phyloP scores from a whole-genome alignment of 1,284 basidiomycete species.

The Chalciporus sp. region DNA sequence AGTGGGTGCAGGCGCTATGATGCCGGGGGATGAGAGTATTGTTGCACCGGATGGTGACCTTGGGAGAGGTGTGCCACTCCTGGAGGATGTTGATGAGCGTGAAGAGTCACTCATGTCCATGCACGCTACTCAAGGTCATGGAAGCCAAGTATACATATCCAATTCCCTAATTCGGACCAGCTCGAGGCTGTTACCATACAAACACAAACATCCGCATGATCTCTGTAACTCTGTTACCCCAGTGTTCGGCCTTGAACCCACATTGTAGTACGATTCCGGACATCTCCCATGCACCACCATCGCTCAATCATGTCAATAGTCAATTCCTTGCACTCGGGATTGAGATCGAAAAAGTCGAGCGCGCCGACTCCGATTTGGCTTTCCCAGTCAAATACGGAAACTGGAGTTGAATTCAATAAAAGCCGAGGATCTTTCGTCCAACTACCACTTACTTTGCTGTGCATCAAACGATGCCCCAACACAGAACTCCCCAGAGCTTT shows the following conservation, averaged over 20 bases:
- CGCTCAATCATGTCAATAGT: slow-evolving; percentile 71
- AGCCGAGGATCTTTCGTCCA: not conserved
- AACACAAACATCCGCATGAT: slow-evolving; percentile 10
- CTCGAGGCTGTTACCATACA: slow-evolving; percentile 18
- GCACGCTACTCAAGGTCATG: slow-evolving; percentile 1
- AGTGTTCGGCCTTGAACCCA: slow-evolving; percentile 70
- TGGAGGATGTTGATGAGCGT: slow-evolving; percentile 39
- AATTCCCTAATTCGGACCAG: slow-evolving; percentile 5
- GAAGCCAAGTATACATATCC: not conserved
- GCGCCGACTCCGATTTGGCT: slow-evolving; percentile 65
- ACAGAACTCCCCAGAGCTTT: slow-evolving; percentile 53
- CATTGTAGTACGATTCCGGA: slow-evolving; percentile 60
- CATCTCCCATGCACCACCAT: slow-evolving; percentile 85
- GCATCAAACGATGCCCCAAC: slow-evolving; percentile 81
- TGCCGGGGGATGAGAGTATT: slow-evolving; percentile 44
- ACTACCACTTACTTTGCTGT: slow-evolving; percentile 64
- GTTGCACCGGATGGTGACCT: slow-evolving; percentile 45
- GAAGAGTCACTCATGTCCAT: slow-evolving; percentile 26
- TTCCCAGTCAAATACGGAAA: slow-evolving; percentile 55
- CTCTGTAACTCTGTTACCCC: no score
- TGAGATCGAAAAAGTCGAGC: slow-evolving; percentile 70
- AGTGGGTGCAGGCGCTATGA: slow-evolving; percentile 44
- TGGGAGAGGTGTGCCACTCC: slow-evolving; percentile 36
- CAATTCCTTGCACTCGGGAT: slow-evolving; percentile 26
- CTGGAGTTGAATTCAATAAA: slow-evolving; percentile 34